These are phyloP conservation scores for Lasiosphaeris hirsuta DNA, from an alignment of 495 filamentous ascomycete species.

Conservation along the genomic window DNA sequence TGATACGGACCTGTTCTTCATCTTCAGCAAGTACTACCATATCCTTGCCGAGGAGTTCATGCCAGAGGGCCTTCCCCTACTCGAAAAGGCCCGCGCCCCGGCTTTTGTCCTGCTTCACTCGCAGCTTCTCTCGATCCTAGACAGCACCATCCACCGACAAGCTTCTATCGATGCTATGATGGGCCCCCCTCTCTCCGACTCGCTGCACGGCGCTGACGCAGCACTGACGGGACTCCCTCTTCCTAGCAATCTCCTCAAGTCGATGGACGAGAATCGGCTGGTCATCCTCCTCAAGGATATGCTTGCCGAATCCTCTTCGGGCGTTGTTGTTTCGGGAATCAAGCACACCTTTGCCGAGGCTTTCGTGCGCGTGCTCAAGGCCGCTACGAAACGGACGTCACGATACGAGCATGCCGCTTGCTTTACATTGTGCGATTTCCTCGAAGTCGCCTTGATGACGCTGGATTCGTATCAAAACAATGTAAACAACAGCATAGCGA, in stretches of 20 bases:
- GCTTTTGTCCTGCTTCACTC: constrained; percentile 81
- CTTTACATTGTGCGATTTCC: constrained; percentile 87
- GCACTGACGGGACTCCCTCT: constrained; percentile 54
- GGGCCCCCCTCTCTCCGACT: constrained; percentile 70
- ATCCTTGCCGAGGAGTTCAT: constrained; percentile 79
- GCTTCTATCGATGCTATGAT: constrained; percentile 50
- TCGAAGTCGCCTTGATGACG: constrained; percentile 66
- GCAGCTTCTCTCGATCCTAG: constrained; percentile 77
- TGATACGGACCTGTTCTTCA: constrained; percentile 90
- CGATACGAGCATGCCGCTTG: constrained; percentile 85
- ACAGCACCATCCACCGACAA: constrained; percentile 79
- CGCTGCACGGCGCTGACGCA: constrained; percentile 69
- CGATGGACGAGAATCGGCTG: constrained; percentile 89
- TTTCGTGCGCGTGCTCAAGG: constrained; percentile 70
- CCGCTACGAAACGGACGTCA: constrained; percentile 70
- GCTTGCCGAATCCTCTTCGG: constrained; percentile 63
- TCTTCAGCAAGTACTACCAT: constrained; percentile 90
- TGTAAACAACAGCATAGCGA: constrained; percentile 43
- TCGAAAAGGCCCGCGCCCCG: constrained; percentile 68
- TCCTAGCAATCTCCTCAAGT: constrained; percentile 64
- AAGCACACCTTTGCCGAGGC: constrained; percentile 74
- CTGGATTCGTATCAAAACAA: constrained; percentile 38
- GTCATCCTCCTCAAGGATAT: constrained; percentile 86
- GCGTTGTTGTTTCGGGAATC: constrained; percentile 39
- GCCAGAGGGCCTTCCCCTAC: constrained; percentile 54